phyloP scores from a whole-genome alignment of 148 eudicot genomes.

The Spergularia marina region DNA sequence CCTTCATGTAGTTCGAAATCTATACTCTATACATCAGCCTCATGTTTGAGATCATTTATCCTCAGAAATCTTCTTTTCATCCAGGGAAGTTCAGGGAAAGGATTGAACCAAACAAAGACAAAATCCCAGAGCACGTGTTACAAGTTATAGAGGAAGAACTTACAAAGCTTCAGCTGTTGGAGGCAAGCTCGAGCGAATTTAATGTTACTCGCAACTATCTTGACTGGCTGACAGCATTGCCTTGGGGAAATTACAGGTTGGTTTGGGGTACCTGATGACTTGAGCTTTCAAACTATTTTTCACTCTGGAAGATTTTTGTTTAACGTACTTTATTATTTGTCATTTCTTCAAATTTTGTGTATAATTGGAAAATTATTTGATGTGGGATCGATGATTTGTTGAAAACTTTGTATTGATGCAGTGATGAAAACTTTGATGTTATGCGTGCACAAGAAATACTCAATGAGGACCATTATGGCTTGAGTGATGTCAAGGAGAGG shows the following conservation, averaged over 20 bases:
- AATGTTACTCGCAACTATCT: constrained; percentile 98
- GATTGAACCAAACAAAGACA: constrained; percentile 82
- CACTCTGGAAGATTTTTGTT: not conserved
- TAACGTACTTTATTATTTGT: not conserved
- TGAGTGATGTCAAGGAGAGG: constrained; percentile 90
- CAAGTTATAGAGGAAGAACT: constrained; percentile 99
- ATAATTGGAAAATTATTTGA: not conserved
- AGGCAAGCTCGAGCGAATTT: constrained; percentile 99
- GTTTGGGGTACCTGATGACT: constrained; percentile 18
- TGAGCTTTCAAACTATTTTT: not conserved
- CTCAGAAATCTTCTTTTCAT: constrained; percentile 19
- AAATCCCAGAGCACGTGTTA: constrained; percentile 85
- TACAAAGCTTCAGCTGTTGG: constrained; percentile 84
- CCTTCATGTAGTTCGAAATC: not conserved
- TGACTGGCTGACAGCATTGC: constrained; percentile 97
- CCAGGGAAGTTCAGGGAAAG: constrained; percentile 95
- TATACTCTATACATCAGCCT: not conserved
- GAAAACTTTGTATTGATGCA: constrained; percentile 33
- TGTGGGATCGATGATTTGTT: not conserved
- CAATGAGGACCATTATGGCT: constrained; percentile 98
- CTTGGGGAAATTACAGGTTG: constrained; percentile 98
- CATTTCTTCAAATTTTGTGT: not conserved
- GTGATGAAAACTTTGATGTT: constrained; percentile 96
- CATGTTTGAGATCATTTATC: constrained; percentile 13
- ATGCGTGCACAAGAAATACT: constrained; percentile 79